phyloP scores from a whole-genome alignment of 768 basidiomycete species.

The Macrolepiota albuminosa region DNA sequence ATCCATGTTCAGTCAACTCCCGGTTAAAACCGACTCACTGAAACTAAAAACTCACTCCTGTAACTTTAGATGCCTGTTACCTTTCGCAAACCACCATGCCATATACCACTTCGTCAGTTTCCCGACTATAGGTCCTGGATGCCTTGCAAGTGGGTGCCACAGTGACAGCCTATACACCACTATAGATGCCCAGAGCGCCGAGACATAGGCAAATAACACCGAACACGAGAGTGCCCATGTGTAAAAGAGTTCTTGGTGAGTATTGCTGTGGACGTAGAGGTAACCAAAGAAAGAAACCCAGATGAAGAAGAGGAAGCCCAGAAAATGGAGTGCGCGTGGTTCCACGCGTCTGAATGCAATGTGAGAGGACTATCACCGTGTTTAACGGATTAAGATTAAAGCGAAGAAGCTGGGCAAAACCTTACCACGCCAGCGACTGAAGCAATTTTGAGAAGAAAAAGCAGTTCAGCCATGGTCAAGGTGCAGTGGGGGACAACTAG shows the following conservation, averaged over 20 bases:
- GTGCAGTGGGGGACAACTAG: no score
- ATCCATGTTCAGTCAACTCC: not conserved
- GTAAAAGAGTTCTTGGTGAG: not conserved
- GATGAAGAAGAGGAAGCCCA: not conserved
- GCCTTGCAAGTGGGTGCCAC: slow-evolving; percentile 6
- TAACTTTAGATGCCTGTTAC: not conserved
- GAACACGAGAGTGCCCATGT: not conserved
- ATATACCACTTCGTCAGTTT: slow-evolving; percentile 9
- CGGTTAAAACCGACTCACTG: not conserved
- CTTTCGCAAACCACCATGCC: not conserved
- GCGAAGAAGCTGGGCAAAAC: not conserved
- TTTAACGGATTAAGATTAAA: not conserved
- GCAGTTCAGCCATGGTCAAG: not conserved
- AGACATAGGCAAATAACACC: not conserved
- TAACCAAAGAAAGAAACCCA: slow-evolving; percentile 1
- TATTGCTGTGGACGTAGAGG: not conserved
- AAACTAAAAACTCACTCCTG: not conserved
- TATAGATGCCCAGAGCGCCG: slow-evolving; percentile 3
- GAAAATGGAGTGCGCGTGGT: not conserved
- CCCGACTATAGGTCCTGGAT: slow-evolving; percentile 6
- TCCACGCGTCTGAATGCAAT: not conserved
- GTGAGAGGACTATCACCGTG: not conserved
- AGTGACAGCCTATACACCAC: slow-evolving; percentile 10
- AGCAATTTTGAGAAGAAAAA: not conserved
- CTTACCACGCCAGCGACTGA: not conserved